phyloP scores from a whole-genome alignment of 73 alveolate species.

The Symbiodinium natans region DNA sequence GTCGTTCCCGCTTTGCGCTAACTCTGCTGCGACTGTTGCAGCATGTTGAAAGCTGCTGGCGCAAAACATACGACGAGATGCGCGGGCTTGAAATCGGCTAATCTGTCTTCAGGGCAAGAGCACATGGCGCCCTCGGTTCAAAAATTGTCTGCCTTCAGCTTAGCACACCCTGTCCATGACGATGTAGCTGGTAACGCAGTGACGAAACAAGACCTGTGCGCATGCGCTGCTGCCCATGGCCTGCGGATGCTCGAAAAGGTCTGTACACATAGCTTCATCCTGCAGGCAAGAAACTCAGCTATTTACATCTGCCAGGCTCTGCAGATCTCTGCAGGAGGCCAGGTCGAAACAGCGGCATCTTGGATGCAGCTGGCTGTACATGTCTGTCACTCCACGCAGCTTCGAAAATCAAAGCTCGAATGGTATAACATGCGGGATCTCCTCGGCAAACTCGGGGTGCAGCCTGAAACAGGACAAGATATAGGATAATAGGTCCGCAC shows the following conservation, averaged over 20 bases:
- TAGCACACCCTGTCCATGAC: too few relatives aligned
- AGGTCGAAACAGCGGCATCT: background rate
- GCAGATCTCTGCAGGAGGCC: background rate
- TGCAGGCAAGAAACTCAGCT: background rate
- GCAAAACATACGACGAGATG: background rate
- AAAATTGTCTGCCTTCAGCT: too few relatives aligned
- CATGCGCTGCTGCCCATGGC: background rate
- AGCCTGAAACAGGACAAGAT: background rate
- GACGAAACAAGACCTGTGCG: background rate
- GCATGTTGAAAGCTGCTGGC: background rate
- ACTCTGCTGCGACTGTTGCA: conserved; percentile 1
- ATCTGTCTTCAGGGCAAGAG: too few relatives aligned
- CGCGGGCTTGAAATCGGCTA: background rate
- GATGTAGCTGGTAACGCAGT: too few relatives aligned
- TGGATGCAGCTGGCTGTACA: background rate
- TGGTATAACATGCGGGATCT: background rate
- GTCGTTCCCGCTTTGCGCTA: background rate
- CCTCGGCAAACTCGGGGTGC: background rate
- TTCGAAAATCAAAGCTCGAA: background rate
- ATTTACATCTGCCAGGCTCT: background rate
- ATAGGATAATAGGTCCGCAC: background rate
- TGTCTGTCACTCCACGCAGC: background rate
- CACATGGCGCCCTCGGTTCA: too few relatives aligned
- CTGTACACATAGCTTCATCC: background rate
- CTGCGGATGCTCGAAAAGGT: background rate